Percentiles rank a stretch among this genome's conserved stretches.
phyloP scores from a whole-genome alignment of 805 yeast species.

The Candida germanica region DNA sequence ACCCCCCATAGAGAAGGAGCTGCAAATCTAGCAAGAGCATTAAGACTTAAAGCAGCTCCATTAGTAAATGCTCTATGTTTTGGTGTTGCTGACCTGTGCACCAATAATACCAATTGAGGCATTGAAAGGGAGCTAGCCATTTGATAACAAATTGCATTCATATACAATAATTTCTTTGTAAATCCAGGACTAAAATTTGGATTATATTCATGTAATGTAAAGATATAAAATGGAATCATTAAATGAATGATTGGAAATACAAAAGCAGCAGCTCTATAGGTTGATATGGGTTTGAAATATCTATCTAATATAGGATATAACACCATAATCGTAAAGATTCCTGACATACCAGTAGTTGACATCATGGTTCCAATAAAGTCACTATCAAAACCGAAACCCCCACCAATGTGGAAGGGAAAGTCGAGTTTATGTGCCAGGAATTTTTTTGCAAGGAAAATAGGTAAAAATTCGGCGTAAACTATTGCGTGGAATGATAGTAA shows the following conservation, averaged over 20 bases:
- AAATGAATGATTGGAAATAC: constrained; percentile 46
- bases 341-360: constrained; percentile 35
- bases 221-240: constrained; percentile 46
- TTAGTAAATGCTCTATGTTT: constrained; percentile 58
- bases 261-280: constrained; percentile 39
- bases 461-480: constrained; percentile 34
- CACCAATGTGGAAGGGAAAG: constrained; percentile 35
- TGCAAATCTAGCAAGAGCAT: constrained; percentile 52
- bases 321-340: constrained; percentile 42
- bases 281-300: constrained; percentile 37
- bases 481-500: constrained; percentile 31
- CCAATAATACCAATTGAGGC: constrained; percentile 52
- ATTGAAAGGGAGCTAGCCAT: constrained; percentile 45
- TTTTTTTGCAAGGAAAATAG: constrained; percentile 34
- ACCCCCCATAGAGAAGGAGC: constrained; percentile 60
- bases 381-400: constrained; percentile 35
- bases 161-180: constrained; percentile 24
- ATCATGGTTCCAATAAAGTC: constrained; percentile 33
- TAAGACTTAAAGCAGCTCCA: constrained; percentile 51
- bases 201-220: constrained; percentile 36
- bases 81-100: constrained; percentile 53
- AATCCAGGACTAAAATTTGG: constrained; percentile 21
- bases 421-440: constrained; percentile 22
- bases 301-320: constrained; percentile 35
- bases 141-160: constrained; percentile 22